phyloP scores from a whole-genome alignment of 2,329 filamentous ascomycete genomes.

The Aureobasidium namibiae region DNA sequence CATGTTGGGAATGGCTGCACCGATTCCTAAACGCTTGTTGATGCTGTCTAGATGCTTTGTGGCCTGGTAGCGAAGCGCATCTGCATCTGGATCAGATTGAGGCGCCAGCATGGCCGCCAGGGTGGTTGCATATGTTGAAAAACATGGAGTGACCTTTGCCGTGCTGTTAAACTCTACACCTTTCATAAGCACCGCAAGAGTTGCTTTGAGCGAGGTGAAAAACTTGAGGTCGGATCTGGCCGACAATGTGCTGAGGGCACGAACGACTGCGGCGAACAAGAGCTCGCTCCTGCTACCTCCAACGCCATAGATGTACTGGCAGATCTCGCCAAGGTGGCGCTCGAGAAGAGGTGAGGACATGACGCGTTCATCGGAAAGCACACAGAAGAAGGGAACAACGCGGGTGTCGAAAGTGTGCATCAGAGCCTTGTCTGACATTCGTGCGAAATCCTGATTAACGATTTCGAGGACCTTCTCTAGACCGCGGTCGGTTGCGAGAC shows the following conservation, averaged over 20 bases:
- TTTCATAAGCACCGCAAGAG: constrained; percentile 13
- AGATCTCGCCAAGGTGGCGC: constrained; percentile 34
- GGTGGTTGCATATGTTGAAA: background rate
- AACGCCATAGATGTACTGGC: constrained; percentile 36
- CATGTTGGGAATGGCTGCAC: background rate
- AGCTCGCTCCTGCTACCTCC: constrained; percentile 29
- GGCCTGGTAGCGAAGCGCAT: background rate
- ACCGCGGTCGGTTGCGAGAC: constrained; percentile 19
- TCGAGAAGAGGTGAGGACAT: constrained; percentile 36
- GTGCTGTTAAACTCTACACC: constrained; percentile 14
- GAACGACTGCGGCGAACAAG: constrained; percentile 23
- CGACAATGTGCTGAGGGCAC: background rate
- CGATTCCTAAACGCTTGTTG: background rate
- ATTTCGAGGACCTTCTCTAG: constrained; percentile 18
- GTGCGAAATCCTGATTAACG: background rate
- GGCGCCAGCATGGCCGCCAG: background rate
- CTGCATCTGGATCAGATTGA: background rate
- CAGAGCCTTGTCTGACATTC: background rate
- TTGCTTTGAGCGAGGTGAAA: constrained; percentile 11
- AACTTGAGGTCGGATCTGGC: background rate
- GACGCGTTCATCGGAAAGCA: constrained; percentile 34
- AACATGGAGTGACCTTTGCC: constrained; percentile 8
- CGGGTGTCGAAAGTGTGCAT: constrained; percentile 18
- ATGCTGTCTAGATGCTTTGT: background rate
- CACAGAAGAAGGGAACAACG: constrained; percentile 34